Percentiles rank a stretch among this genome's conserved stretches.
These are phyloP conservation scores for Canariomyces notabilis DNA, from an alignment of 2,329 filamentous ascomycete species.

Conservation along the genomic window DNA sequence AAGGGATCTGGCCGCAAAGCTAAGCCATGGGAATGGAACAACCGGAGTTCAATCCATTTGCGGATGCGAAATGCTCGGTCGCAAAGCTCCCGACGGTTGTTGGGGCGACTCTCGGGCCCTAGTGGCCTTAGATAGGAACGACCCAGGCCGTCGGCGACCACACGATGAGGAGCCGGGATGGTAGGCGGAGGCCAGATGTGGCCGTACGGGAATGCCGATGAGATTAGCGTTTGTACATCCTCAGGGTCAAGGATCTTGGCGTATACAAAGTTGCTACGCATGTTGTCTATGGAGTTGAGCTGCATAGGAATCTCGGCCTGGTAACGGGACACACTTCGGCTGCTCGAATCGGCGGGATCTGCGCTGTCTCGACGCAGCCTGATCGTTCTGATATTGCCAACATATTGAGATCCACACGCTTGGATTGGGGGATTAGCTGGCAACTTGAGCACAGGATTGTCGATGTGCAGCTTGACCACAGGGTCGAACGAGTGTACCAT, in stretches of 20 bases:
- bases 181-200: slow-evolving; percentile 71
- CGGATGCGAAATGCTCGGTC: slow-evolving; percentile 68
- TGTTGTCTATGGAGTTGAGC: slow-evolving; percentile 38
- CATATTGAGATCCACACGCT: neutral
- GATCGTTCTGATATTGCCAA: neutral
- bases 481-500: slow-evolving; percentile 71
- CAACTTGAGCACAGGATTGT: slow-evolving; percentile 65
- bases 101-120: slow-evolving; percentile 37
- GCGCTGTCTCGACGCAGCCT: slow-evolving; percentile 20
- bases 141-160: slow-evolving; percentile 32
- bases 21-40: neutral
- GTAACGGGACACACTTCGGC: slow-evolving; percentile 38
- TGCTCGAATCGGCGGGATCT: neutral
- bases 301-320: slow-evolving; percentile 50
- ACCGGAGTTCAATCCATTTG: slow-evolving; percentile 65
- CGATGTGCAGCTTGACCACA: slow-evolving; percentile 63
- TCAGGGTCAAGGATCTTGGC: slow-evolving; percentile 38
- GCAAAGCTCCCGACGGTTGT: slow-evolving; percentile 54
- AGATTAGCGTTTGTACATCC: slow-evolving; percentile 29
- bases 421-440: slow-evolving; percentile 21
- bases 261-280: slow-evolving; percentile 65
- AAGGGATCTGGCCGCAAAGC: no score
- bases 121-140: slow-evolving; percentile 25
- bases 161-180: slow-evolving; percentile 59
- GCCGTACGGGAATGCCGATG: slow-evolving; percentile 39